These are phyloP conservation scores for Lepidium sativum DNA, from an alignment of 345 rosid genomes.

Conservation along the genomic window DNA sequence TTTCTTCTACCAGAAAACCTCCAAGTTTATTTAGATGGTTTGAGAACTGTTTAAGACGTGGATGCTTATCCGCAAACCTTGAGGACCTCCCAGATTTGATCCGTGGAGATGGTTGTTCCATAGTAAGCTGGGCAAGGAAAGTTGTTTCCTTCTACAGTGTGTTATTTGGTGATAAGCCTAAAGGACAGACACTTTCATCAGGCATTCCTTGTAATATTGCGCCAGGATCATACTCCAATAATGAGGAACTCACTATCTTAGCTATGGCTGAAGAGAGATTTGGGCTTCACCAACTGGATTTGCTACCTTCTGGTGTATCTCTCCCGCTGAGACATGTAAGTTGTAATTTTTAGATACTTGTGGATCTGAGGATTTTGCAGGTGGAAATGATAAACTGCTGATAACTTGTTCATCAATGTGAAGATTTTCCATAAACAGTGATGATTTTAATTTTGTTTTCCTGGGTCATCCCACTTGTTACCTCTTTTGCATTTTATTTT, in stretches of 20 bases:
- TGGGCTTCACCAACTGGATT: constrained; percentile 83
- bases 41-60: constrained; percentile 62
- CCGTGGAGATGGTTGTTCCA: constrained; percentile 54
- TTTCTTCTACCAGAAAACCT: constrained; percentile 47
- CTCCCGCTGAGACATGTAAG: constrained; percentile 97
- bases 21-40: constrained; percentile 88
- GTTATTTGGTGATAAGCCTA: constrained; percentile 65
- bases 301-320: constrained; percentile 79
- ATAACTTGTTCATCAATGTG: not conserved
- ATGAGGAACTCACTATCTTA: constrained; percentile 76
- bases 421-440: not conserved
- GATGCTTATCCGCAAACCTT: constrained; percentile 42
- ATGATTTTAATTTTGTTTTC: constrained; percentile 10
- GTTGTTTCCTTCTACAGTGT: constrained; percentile 75
- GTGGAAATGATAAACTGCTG: constrained; percentile 5
- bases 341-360: constrained; percentile 8
- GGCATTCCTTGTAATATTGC: constrained; percentile 77
- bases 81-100: constrained; percentile 71
- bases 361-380: not conserved
- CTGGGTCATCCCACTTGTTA: not conserved
- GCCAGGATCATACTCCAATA: constrained; percentile 56
- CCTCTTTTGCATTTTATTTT: constrained; percentile 10
- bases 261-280: constrained; percentile 97
- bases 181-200: constrained; percentile 54
- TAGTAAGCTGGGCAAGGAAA: constrained; percentile 76